Evolutionary conservation across 208 protist genomes (phyloP).

Genomic region (Crithidia mellificae): DNA sequence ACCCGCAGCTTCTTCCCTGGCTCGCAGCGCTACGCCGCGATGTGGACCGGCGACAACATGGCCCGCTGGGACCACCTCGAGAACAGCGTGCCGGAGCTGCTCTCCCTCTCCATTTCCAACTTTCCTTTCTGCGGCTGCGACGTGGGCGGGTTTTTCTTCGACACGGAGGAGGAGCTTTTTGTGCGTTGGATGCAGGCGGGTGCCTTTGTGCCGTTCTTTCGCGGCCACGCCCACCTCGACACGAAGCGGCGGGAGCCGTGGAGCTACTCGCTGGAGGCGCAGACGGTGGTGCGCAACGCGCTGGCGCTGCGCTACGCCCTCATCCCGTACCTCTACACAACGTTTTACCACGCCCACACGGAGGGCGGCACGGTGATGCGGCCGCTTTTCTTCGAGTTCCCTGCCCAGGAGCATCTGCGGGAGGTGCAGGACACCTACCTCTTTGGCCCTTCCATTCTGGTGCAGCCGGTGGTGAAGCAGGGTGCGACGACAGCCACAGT

Average conservation of each 20-base stretch:
- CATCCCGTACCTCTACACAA: conserved; percentile 97
- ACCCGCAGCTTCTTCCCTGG: conserved; percentile 99
- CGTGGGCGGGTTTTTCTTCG: conserved; percentile 98
- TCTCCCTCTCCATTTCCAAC: conserved; percentile 95
- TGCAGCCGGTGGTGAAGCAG: conserved; percentile 81
- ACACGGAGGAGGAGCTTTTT: conserved; percentile 95
- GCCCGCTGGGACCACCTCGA: conserved; percentile 96
- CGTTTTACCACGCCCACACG: conserved; percentile 86
- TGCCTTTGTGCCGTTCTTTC: conserved; percentile 97
- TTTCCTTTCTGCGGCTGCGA: conserved; percentile 96
- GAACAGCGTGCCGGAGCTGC: conserved; percentile 94
- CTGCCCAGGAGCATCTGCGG: conserved; percentile 69
- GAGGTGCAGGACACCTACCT: conserved; percentile 92
- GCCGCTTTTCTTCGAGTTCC: conserved; percentile 96
- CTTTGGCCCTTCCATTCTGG: conserved; percentile 89
- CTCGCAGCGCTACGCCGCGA: conserved; percentile 95
- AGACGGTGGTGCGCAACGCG: conserved; percentile 64
- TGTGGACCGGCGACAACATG: conserved; percentile 99
- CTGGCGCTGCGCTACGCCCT: conserved; percentile 93
- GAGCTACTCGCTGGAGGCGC: conserved; percentile 87
- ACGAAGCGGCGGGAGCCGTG: conserved; percentile 98
- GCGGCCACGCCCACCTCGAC: conserved; percentile 96
- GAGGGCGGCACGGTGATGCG: conserved; percentile 91
- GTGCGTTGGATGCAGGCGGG: conserved; percentile 98
- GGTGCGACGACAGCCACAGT: conserved; percentile 54